Evolutionary conservation across 352 stramenopile genomes (phyloP), one percentile per base, ranked within the genome.

Genomic region (Nothophytophthora sp.): DNA sequence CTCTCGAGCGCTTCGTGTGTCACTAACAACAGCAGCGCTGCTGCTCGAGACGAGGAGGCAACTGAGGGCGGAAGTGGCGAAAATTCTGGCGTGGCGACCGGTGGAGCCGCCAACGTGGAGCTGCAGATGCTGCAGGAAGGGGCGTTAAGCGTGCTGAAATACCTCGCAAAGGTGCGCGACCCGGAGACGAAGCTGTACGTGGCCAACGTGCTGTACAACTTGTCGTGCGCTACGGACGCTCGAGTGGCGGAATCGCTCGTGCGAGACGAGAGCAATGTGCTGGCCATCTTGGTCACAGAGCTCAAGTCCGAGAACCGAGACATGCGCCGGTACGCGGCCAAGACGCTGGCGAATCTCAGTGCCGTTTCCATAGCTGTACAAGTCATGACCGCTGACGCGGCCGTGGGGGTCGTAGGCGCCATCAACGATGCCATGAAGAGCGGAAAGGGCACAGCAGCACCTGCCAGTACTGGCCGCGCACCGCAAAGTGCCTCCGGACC

Each of bases 131-230:
- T 86, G 36, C 63, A 86, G 16, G 77, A 93, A 72, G 83, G 83
- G 1, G 67, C 67, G 7, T 60, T 90, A 15, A 42, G 55, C 0
- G 72, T 95, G 22, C 56, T 95, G 24, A 85, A 90, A 54, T 71
- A 73, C 10, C 62, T 96, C 5, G 69, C 74, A 24, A 89, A 89
- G 43, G 72, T 89, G 10, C 83, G 78, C 18, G 77, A 93, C 20
- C 76, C 79, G 8, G 80, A 93, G 50, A 95, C 86, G 12, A 90
- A 90, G 35, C 67, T 93, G 41, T 93, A 93, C 56, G 82, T 78
- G 1, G 83, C 86, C 32, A 92, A 94, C 38, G 75, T 85, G 25
- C 67, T 95, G 8, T 88, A 85, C 70, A 95, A 96, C 49, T 45
- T 96, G 2, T 83, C 78, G 29, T 91, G 77, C 37, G 69, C 63